Conservation (phyloP, 2,329 filamentous ascomycete genomes). For the Biscogniauxia sp. region DNA sequence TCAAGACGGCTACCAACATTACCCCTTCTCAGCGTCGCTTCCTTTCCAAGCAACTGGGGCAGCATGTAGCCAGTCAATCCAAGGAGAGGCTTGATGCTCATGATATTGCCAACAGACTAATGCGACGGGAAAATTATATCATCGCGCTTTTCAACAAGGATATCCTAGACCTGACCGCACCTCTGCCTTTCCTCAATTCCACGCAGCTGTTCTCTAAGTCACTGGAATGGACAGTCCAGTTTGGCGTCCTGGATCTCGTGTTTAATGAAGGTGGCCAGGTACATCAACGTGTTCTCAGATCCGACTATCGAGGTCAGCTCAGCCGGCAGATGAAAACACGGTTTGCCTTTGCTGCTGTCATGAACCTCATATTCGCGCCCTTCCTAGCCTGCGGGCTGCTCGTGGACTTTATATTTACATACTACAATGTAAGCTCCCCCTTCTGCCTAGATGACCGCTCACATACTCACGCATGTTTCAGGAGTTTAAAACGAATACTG, state of each 20-base stretch:
- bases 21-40: conserved; percentile 51
- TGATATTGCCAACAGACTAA: conserved; percentile 93
- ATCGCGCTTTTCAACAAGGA: conserved; percentile 98
- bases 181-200: conserved; percentile 76
- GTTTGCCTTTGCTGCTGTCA: conserved; percentile 77
- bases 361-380: conserved; percentile 84
- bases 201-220: conserved; percentile 85
- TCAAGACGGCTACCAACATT: conserved; percentile 66
- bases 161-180: conserved; percentile 80
- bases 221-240: conserved; percentile 87
- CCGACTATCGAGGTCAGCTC: conserved; percentile 73
- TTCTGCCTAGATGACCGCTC: not conserved
- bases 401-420: conserved; percentile 88
- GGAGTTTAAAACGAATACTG: conserved; percentile 94
- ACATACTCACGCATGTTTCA: conserved; percentile 35
- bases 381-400: conserved; percentile 85
- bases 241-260: conserved; percentile 88
- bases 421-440: conserved; percentile 70
- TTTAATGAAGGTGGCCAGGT: conserved; percentile 90
- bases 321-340: conserved; percentile 75
- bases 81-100: conserved; percentile 94
- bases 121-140: conserved; percentile 95
- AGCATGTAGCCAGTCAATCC: conserved; percentile 75
- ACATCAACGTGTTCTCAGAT: conserved; percentile 79
- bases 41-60: conserved; percentile 48